A percentile compares a stretch with the other conserved stretches of the same genome.
These are phyloP conservation scores for Chenopodium quinoa DNA, from an alignment of 148 eudicot genomes.

Conservation along the genomic window DNA sequence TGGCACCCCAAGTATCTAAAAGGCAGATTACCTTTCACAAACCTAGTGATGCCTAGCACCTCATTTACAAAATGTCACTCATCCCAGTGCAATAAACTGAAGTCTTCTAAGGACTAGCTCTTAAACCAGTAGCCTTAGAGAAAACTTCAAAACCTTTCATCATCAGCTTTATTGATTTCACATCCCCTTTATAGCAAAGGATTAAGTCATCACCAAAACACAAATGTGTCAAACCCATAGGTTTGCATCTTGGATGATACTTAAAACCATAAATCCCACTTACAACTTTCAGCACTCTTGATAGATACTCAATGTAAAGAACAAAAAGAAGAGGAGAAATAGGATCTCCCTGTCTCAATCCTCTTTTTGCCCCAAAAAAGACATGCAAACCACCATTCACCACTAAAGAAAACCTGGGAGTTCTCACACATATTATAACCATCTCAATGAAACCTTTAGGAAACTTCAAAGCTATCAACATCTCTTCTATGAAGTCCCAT, in stretches of 20 bases:
- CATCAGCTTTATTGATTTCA: background rate
- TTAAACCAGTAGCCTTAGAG: background rate
- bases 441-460: too few relatives aligned
- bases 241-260: background rate
- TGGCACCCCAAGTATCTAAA: background rate
- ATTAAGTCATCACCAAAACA: background rate
- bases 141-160: background rate
- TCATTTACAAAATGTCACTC: background rate
- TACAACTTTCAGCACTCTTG: background rate
- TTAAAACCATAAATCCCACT: background rate
- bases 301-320: background rate
- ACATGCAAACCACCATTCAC: too few relatives aligned
- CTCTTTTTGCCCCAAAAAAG: too few relatives aligned
- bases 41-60: background rate
- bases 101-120: background rate
- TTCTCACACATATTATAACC: too few relatives aligned
- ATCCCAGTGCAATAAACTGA: background rate
- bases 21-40: background rate
- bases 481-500: too few relatives aligned
- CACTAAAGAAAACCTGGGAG: too few relatives aligned
- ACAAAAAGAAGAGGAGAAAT: background rate
- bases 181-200: background rate
- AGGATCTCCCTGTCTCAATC: too few relatives aligned
- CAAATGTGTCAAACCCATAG: background rate
- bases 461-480: too few relatives aligned